Conservation (phyloP, 75 land plant genomes). For the Adiantum capillusveneris region DNA sequence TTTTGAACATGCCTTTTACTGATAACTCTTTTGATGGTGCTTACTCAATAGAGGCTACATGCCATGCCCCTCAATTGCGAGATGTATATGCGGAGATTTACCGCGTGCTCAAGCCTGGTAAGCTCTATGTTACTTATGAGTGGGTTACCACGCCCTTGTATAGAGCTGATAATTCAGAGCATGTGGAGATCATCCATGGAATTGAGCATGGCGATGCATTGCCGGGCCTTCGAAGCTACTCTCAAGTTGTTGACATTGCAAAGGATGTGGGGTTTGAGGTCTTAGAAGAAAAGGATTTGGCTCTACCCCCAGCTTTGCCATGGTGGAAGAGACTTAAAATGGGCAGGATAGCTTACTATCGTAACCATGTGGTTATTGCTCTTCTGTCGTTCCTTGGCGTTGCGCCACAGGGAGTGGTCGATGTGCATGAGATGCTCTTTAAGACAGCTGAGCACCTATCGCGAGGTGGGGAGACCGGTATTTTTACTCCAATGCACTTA, state of each 20-base stretch:
- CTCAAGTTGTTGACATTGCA: slow-evolving; percentile 60
- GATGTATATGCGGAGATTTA: slow-evolving; percentile 84
- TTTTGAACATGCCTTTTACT: slow-evolving; percentile 74
- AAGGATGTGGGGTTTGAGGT: slow-evolving; percentile 79
- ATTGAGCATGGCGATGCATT: slow-evolving; percentile 88
- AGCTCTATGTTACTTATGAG: slow-evolving; percentile 79
- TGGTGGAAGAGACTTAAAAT: slow-evolving; percentile 91
- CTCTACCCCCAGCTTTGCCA: slow-evolving; percentile 68
- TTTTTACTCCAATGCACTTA: slow-evolving; percentile 84
- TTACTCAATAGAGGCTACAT: slow-evolving; percentile 93
- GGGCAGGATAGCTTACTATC: slow-evolving; percentile 73
- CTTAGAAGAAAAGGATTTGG: slow-evolving; percentile 74
- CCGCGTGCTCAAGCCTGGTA: slow-evolving; percentile 82
- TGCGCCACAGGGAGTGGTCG: slow-evolving; percentile 80
- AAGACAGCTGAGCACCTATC: slow-evolving; percentile 62
- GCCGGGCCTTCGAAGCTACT: slow-evolving; percentile 65
- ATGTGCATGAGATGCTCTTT: slow-evolving; percentile 87
- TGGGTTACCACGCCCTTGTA: slow-evolving; percentile 88
- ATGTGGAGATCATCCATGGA: slow-evolving; percentile 77
- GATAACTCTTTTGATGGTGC: slow-evolving; percentile 69
- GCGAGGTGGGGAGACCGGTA: slow-evolving; percentile 69
- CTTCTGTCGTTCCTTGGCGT: slow-evolving; percentile 51
- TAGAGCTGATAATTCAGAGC: slow-evolving; percentile 43
- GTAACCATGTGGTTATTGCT: slow-evolving; percentile 71
- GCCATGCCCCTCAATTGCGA: slow-evolving; percentile 84